Conservation (phyloP, 352 stramenopile genomes). For the Globisporangium cederbergense region DNA sequence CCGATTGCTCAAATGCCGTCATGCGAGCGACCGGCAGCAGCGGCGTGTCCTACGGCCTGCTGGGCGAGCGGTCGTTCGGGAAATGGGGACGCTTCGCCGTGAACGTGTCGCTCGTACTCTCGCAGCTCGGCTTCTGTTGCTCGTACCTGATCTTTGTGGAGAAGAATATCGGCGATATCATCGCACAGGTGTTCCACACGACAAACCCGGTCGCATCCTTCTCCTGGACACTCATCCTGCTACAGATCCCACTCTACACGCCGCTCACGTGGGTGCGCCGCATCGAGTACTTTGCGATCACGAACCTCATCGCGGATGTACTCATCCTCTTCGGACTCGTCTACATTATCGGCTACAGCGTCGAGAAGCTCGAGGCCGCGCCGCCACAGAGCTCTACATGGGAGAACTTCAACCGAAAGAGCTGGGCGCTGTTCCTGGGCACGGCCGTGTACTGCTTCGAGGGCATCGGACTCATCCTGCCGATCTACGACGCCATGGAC, state of each 20-base stretch:
- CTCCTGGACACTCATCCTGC: conserved; percentile 50
- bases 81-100: conserved; percentile 44
- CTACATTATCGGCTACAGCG: conserved; percentile 57
- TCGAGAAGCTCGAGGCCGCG: conserved; percentile 35
- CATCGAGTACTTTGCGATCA: conserved; percentile 75
- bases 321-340: conserved; percentile 55
- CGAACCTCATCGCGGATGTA: conserved; percentile 59
- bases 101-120: conserved; percentile 69
- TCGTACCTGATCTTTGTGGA: conserved; percentile 77
- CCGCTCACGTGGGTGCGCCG: conserved; percentile 65
- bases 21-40: conserved; percentile 20
- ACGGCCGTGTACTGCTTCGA: conserved; percentile 72
- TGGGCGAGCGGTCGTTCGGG: conserved; percentile 57
- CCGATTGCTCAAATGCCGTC: conserved; percentile 45
- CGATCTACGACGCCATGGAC: conserved; percentile 67
- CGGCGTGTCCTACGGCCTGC: conserved; percentile 53
- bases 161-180: conserved; percentile 61
- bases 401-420: conserved; percentile 65
- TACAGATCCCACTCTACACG: conserved; percentile 68
- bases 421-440: conserved; percentile 58
- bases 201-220: conserved; percentile 40
- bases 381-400: conserved; percentile 31
- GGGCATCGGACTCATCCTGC: conserved; percentile 66
- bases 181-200: conserved; percentile 45
- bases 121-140: conserved; percentile 68